A percentile compares a stretch with the other conserved stretches of the same genome.
These are phyloP conservation scores for Podaxis rugospora DNA, from an alignment of 768 basidiomycete species.

Conservation along the genomic window DNA sequence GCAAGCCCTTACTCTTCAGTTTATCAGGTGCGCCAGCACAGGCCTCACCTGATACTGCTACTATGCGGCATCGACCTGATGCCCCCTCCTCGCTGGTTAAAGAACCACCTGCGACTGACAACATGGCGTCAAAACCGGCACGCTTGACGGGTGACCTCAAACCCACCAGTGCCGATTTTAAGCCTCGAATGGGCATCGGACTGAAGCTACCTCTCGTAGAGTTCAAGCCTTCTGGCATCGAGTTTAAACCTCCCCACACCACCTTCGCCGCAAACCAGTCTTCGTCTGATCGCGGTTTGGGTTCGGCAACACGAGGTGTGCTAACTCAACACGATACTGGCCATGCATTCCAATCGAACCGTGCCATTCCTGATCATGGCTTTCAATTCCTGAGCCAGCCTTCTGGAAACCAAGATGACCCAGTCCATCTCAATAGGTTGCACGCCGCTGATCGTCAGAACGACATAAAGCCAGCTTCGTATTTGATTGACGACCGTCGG, in stretches of 20 bases:
- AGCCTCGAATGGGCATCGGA: conserved; percentile 6
- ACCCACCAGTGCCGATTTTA: conserved; percentile 10
- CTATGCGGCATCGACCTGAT: background rate
- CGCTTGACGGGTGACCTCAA: conserved; percentile 3
- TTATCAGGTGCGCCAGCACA: background rate
- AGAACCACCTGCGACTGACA: background rate
- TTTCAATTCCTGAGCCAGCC: background rate
- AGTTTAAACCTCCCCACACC: background rate
- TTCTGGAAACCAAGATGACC: background rate
- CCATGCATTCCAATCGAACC: conserved; percentile 6
- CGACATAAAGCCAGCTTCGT: background rate
- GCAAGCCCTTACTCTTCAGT: background rate
- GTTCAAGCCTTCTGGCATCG: conserved; percentile 4
- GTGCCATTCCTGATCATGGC: background rate
- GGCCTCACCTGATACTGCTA: background rate
- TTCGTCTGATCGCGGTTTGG: background rate
- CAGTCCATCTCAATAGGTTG: background rate
- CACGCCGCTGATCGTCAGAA: background rate
- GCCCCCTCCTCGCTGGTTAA: background rate
- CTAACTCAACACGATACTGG: background rate
- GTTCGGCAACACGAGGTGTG: background rate
- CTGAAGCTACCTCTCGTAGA: conserved; percentile 1
- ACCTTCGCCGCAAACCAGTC: background rate
- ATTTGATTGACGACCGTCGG: background rate
- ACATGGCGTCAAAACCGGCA: background rate